A percentile compares a stretch with the other conserved stretches of the same genome.
phyloP scores from a whole-genome alignment of 768 basidiomycete genomes.

The Artomyces pyxidatus region DNA sequence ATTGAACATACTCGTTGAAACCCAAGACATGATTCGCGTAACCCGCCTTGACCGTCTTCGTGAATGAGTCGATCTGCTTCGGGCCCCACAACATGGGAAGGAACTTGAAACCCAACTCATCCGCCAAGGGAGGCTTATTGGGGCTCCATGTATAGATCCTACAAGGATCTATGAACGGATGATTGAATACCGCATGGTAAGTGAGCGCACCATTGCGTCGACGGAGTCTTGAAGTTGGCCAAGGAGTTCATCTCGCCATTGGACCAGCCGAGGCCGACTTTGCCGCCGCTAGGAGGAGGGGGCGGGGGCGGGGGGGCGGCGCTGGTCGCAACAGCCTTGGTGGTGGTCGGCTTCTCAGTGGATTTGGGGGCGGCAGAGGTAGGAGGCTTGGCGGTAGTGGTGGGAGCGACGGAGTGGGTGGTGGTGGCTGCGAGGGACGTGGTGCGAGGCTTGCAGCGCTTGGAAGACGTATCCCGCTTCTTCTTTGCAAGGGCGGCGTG shows the following conservation, averaged over 20 bases:
- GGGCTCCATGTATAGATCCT: slow-evolving; percentile 67
- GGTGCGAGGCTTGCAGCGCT: slow-evolving; percentile 50
- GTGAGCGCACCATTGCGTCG: too few relatives aligned
- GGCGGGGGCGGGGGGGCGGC: too few relatives aligned
- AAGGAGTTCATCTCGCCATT: slow-evolving; percentile 40
- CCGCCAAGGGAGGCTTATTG: slow-evolving; percentile 31
- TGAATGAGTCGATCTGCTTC: slow-evolving; percentile 41
- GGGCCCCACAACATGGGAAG: slow-evolving; percentile 68
- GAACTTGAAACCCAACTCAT: slow-evolving; percentile 41
- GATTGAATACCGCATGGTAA: background rate
- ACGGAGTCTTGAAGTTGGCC: slow-evolving; percentile 21
- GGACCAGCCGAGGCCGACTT: slow-evolving; percentile 65
- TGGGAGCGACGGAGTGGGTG: slow-evolving; percentile 7
- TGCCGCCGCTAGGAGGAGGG: slow-evolving; percentile 27
- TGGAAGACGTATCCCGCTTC: slow-evolving; percentile 32
- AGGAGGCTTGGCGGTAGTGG: slow-evolving; percentile 15
- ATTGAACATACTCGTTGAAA: slow-evolving; percentile 61
- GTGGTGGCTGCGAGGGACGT: slow-evolving; percentile 19
- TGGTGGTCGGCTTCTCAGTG: slow-evolving; percentile 10
- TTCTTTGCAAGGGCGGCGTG: slow-evolving; percentile 43
- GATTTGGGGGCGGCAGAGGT: too few relatives aligned
- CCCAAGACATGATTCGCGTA: slow-evolving; percentile 48
- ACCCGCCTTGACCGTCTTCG: slow-evolving; percentile 35
- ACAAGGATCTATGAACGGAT: background rate
- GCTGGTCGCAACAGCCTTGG: slow-evolving; percentile 14